These are phyloP conservation scores for Colletotrichum nymphaeae DNA, from an alignment of 2,329 filamentous ascomycete genomes.

Conservation along the genomic window DNA sequence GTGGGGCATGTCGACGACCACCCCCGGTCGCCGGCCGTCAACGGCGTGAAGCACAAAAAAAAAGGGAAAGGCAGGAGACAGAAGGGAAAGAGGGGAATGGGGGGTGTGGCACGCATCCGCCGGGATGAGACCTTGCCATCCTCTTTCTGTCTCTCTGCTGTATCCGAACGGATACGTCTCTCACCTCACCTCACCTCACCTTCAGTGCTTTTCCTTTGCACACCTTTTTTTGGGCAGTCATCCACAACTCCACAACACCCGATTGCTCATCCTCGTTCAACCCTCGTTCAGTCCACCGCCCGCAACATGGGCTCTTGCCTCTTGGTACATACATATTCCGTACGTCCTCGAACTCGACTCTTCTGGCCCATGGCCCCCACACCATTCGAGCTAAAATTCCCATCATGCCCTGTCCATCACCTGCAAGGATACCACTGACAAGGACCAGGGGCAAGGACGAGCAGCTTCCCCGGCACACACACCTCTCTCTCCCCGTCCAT, in stretches of 20 bases:
- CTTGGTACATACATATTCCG: too few relatives aligned
- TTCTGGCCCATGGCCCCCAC: background rate
- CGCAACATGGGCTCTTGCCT: slow-evolving; percentile 9
- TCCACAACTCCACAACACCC: background rate
- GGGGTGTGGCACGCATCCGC: background rate
- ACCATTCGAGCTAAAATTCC: slow-evolving; percentile 21
- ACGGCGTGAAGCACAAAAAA: slow-evolving; percentile 17
- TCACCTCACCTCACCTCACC: slow-evolving; percentile 18
- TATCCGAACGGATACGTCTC: background rate
- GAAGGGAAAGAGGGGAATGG: slow-evolving; percentile 20
- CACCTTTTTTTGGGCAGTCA: background rate
- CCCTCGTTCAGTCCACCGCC: background rate
- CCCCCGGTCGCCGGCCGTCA: slow-evolving; percentile 20
- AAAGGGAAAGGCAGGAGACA: slow-evolving; percentile 12
- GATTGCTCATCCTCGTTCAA: background rate
- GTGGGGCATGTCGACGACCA: background rate
- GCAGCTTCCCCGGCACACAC: slow-evolving; percentile 32
- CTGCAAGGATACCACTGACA: slow-evolving; percentile 28
- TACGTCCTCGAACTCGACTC: slow-evolving; percentile 2
- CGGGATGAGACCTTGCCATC: slow-evolving; percentile 22
- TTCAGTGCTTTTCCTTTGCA: background rate
- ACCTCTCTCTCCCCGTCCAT: slow-evolving; percentile 1
- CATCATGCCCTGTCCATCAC: slow-evolving; percentile 26
- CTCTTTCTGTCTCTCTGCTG: background rate
- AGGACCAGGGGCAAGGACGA: slow-evolving; percentile 28